Conservation (phyloP, 2,329 filamentous ascomycete species). For the Talaromyces sp. region DNA sequence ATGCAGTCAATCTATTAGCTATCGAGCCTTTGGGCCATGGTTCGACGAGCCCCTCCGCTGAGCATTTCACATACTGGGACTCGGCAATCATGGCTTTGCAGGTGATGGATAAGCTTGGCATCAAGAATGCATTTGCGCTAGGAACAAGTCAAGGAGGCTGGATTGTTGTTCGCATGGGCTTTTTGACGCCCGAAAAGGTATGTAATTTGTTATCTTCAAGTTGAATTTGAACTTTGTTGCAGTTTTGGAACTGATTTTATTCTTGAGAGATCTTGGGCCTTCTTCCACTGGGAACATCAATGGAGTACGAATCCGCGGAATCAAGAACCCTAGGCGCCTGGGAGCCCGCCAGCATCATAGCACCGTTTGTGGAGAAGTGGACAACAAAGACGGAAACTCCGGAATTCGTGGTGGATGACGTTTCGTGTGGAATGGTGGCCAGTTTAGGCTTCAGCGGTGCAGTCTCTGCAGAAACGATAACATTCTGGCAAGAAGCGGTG, state of each 20-base stretch:
- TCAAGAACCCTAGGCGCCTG: slow-evolving; percentile 40
- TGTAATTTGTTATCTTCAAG: slow-evolving; percentile 1
- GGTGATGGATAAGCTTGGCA: slow-evolving; percentile 43
- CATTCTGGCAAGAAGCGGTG: slow-evolving; percentile 37
- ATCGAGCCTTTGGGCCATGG: slow-evolving; percentile 47
- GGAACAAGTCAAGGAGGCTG: slow-evolving; percentile 47
- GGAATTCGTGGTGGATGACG: slow-evolving; percentile 31
- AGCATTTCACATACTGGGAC: slow-evolving; percentile 48
- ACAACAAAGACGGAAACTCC: slow-evolving; percentile 29
- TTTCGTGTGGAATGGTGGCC: slow-evolving; percentile 38
- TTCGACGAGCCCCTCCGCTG: slow-evolving; percentile 32
- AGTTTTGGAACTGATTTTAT: background rate
- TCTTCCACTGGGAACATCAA: slow-evolving; percentile 43
- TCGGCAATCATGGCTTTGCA: slow-evolving; percentile 45
- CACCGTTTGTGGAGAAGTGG: slow-evolving; percentile 29
- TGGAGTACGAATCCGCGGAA: slow-evolving; percentile 40
- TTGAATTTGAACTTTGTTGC: background rate
- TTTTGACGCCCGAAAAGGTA: slow-evolving; percentile 40
- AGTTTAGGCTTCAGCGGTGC: slow-evolving; percentile 39
- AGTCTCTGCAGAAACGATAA: slow-evolving; percentile 23
- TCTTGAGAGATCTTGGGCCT: slow-evolving; percentile 40
- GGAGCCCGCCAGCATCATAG: slow-evolving; percentile 29
- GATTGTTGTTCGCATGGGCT: slow-evolving; percentile 44
- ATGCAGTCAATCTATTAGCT: slow-evolving; percentile 41
- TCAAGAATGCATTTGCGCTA: slow-evolving; percentile 37